Conservation (phyloP, 179 eudicot genomes). For the Spinacia oleracea region DNA sequence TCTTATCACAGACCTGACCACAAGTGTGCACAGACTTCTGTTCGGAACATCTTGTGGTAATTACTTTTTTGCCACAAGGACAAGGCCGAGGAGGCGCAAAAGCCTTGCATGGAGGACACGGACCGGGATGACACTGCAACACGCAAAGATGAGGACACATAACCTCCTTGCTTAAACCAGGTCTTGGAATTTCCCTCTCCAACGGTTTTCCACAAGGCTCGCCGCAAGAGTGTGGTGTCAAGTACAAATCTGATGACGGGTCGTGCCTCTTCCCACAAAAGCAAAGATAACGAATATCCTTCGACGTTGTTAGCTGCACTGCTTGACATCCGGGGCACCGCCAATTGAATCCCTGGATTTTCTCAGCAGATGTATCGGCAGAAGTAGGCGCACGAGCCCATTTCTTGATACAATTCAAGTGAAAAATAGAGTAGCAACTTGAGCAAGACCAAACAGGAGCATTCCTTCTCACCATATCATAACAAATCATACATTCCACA, state of each 20-base stretch:
- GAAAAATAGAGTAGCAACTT: conserved; percentile 86
- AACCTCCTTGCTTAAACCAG: conserved; percentile 51
- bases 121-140: conserved; percentile 95
- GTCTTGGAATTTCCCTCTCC: conserved; percentile 56
- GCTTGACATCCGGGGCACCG: conserved; percentile 96
- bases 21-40: conserved; percentile 73
- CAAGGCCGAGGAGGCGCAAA: conserved; percentile 88
- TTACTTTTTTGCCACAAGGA: conserved; percentile 79
- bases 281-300: conserved; percentile 79
- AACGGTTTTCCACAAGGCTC: conserved; percentile 91
- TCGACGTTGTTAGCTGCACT: conserved; percentile 69
- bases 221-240: conserved; percentile 95
- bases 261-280: conserved; percentile 96
- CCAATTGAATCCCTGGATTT: conserved; percentile 89
- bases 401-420: conserved; percentile 82
- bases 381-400: conserved; percentile 98
- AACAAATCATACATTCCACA: conserved; percentile 97
- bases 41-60: conserved; percentile 85
- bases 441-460: conserved; percentile 92
- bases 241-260: conserved; percentile 81
- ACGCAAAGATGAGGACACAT: conserved; percentile 91
- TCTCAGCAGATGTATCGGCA: conserved; percentile 71
- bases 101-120: conserved; percentile 96
- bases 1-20: conserved; percentile 74
- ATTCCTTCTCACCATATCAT: conserved; percentile 87